Evolutionary conservation across 2,329 filamentous ascomycete species (phyloP).

Genomic region (Fonsecaea erecta): DNA sequence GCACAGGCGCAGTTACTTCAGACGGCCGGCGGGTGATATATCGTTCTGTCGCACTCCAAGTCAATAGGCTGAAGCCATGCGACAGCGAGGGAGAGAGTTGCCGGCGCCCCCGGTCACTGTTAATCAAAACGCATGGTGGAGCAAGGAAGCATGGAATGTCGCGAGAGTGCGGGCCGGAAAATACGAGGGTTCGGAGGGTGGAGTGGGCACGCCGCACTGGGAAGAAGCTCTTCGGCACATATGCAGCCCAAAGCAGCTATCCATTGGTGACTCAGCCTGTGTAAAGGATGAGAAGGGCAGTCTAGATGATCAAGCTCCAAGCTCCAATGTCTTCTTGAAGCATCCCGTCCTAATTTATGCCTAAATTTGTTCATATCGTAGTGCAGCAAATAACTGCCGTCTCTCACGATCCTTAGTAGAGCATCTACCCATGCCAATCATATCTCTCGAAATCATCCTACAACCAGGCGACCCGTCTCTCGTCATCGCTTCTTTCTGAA

Average conservation of each 20-base stretch:
- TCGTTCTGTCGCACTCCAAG: not conserved
- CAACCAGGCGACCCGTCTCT: not conserved
- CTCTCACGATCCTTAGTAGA: not conserved
- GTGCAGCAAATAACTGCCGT: not conserved
- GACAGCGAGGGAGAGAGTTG: constrained; percentile 5
- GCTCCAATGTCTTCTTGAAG: constrained; percentile 19
- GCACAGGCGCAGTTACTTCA: not conserved
- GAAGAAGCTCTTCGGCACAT: not conserved
- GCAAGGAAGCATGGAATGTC: not conserved
- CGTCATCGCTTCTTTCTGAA: not conserved
- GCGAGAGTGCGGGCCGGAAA: constrained; percentile 12
- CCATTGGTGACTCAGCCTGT: constrained; percentile 25
- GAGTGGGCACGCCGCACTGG: not conserved
- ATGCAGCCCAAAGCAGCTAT: constrained; percentile 20
- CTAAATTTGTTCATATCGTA: not conserved
- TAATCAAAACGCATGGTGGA: constrained; percentile 2
- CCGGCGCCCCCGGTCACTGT: constrained; percentile 22
- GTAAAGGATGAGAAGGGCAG: constrained; percentile 10
- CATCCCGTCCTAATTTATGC: not conserved
- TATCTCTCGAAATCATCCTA: not conserved
- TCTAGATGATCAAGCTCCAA: constrained; percentile 16
- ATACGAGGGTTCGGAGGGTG: constrained; percentile 3
- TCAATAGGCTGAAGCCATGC: constrained; percentile 1
- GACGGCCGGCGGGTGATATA: not conserved
- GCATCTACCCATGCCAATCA: not conserved